These are phyloP conservation scores for Kwoniella mangroviensis DNA, from an alignment of 768 basidiomycete genomes.

Conservation along the genomic window DNA sequence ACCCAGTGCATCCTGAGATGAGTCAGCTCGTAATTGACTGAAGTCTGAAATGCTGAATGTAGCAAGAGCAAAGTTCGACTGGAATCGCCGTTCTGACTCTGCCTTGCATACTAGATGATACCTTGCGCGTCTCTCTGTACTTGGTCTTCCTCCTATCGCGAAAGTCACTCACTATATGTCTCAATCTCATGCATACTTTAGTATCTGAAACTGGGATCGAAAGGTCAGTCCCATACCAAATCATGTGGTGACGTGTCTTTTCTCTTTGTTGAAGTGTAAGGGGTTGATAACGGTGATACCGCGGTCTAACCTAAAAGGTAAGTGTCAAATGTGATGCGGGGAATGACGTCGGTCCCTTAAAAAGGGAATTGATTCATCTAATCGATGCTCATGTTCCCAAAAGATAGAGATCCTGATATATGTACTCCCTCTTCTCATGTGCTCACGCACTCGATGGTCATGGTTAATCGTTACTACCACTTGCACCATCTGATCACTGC, in stretches of 20 bases:
- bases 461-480: not conserved
- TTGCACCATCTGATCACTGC: not conserved
- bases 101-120: too few relatives aligned
- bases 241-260: not conserved
- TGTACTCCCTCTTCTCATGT: too few relatives aligned
- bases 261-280: not conserved
- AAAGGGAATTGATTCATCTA: not conserved
- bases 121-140: too few relatives aligned
- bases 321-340: not conserved
- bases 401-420: too few relatives aligned
- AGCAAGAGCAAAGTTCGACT: not conserved
- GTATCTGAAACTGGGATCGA: not conserved
- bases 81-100: not conserved
- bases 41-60: too few relatives aligned
- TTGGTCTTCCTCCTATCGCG: not conserved
- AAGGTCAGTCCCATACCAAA: not conserved
- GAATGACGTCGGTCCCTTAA: slow-evolving; percentile 16
- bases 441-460: not conserved
- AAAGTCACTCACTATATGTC: not conserved
- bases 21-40: too few relatives aligned
- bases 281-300: not conserved
- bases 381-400: not conserved
- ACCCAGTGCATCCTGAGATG: not conserved
- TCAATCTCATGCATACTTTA: too few relatives aligned
- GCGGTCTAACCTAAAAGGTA: not conserved